Evolutionary conservation across 495 filamentous ascomycete genomes (phyloP).

Genomic region (Opeltia flavorubescens): DNA sequence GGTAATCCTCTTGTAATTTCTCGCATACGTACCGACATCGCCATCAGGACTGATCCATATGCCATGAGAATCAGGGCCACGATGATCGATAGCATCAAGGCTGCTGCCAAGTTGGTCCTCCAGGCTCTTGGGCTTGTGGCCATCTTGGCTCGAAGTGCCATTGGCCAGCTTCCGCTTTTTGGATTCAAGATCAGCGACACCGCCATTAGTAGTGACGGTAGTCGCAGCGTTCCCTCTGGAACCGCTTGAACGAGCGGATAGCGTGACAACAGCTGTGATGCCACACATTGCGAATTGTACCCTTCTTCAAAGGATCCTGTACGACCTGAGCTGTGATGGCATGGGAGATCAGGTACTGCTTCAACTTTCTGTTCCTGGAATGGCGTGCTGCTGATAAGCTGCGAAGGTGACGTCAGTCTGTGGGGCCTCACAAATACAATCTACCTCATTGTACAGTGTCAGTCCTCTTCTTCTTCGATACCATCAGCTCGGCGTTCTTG

Average conservation of each 20-base stretch:
- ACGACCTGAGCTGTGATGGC: no score
- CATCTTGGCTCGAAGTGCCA: not conserved
- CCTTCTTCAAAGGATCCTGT: no score
- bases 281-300: not conserved
- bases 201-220: not conserved
- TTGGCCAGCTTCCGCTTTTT: not conserved
- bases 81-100: slow-evolving; percentile 29
- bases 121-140: not conserved
- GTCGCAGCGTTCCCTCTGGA: not conserved
- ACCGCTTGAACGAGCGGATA: not conserved
- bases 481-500: no score
- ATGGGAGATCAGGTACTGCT: no score
- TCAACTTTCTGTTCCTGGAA: no score
- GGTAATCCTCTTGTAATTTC: not conserved
- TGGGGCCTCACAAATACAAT: no score
- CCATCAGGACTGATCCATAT: slow-evolving; percentile 30
- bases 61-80: slow-evolving; percentile 32
- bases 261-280: not conserved
- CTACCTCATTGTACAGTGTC: no score
- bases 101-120: slow-evolving; percentile 13
- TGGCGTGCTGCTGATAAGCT: no score
- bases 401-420: no score
- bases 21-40: slow-evolving; percentile 19
- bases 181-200: not conserved
- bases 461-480: no score